Evolutionary conservation across 2,329 filamentous ascomycete genomes (phyloP).

Genomic region (Sclerotinia minor): DNA sequence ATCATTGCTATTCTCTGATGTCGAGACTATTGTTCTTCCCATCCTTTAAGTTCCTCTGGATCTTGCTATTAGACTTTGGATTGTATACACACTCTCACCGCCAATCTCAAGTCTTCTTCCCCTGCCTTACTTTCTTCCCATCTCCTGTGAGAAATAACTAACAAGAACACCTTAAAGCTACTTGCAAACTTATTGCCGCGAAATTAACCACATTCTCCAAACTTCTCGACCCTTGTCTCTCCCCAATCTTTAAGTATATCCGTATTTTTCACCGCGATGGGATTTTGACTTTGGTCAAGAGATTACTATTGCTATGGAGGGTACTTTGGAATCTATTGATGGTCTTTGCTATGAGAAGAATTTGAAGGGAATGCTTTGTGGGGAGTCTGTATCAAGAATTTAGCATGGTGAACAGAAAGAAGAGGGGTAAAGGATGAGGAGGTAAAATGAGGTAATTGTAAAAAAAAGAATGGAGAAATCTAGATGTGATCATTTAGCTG

Average conservation of each 20-base stretch:
- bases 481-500: background rate
- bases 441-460: background rate
- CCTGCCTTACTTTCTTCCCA: no score
- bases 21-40: background rate
- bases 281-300: background rate
- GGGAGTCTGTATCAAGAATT: background rate
- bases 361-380: background rate
- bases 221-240: background rate
- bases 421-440: background rate
- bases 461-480: background rate
- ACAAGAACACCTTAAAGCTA: background rate
- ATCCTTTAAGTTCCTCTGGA: background rate
- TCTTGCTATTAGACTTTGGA: background rate
- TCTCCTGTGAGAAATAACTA: background rate
- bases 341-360: background rate
- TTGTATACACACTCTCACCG: background rate
- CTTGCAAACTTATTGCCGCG: background rate
- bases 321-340: background rate
- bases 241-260: background rate
- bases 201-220: background rate
- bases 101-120: no score
- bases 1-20: background rate
- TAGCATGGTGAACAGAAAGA: background rate
- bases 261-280: background rate
- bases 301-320: background rate